Conservation (phyloP, 164 flowering plant species). For the Piper betle region DNA sequence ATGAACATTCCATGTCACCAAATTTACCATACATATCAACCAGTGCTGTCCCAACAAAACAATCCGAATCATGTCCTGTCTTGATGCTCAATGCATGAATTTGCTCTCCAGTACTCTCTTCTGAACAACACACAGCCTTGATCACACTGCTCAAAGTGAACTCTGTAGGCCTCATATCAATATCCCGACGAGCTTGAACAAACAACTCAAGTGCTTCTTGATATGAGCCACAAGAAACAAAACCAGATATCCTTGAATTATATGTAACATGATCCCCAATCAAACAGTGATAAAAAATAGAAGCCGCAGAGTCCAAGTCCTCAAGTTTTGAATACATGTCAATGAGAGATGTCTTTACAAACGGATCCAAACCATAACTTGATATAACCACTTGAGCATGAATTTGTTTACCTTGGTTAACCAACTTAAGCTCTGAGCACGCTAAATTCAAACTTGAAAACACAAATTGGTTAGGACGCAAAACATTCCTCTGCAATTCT, state of each 20-base stretch:
- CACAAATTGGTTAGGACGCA: slow-evolving; percentile 38
- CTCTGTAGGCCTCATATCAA: slow-evolving; percentile 20
- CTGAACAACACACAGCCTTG: slow-evolving; percentile 45
- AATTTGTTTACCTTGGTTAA: slow-evolving; percentile 18
- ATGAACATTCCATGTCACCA: slow-evolving; percentile 36
- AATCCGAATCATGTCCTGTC: slow-evolving; percentile 46
- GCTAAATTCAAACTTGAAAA: slow-evolving; percentile 18
- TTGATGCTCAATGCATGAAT: slow-evolving; percentile 47
- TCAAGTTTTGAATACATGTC: slow-evolving; percentile 20
- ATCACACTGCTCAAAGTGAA: slow-evolving; percentile 50
- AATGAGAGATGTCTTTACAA: slow-evolving; percentile 14
- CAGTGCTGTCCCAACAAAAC: slow-evolving; percentile 72
- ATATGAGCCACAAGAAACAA: slow-evolving; percentile 9
- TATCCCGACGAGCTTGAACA: slow-evolving; percentile 8
- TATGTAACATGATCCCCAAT: slow-evolving; percentile 9
- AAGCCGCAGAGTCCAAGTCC: slow-evolving; percentile 11
- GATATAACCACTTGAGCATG: slow-evolving; percentile 18
- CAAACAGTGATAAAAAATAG: slow-evolving; percentile 6
- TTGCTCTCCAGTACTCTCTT: slow-evolving; percentile 29
- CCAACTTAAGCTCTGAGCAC: slow-evolving; percentile 13
- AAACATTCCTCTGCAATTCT: no score
- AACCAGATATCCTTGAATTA: slow-evolving; percentile 18
- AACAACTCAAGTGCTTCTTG: slow-evolving; percentile 15
- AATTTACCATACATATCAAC: slow-evolving; percentile 87
- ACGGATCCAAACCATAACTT: slow-evolving; percentile 13